Conservation (phyloP, 2,329 filamentous ascomycete species). For the Pseudonectria foliicola region DNA sequence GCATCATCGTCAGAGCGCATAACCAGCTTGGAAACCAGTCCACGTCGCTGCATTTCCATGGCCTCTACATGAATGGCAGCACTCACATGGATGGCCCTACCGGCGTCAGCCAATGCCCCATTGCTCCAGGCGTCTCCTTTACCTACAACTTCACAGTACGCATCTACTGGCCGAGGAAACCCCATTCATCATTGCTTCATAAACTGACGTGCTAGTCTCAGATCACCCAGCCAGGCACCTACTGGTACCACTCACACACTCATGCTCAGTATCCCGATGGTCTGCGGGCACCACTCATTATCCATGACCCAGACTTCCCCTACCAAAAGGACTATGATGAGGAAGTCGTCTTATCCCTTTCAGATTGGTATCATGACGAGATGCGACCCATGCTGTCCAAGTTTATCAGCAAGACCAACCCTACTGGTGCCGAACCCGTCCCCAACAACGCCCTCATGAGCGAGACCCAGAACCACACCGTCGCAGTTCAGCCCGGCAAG, state of each 20-base stretch:
- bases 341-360: conserved; percentile 57
- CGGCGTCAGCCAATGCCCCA: conserved; percentile 59
- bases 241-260: conserved; percentile 72
- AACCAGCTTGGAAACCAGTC: conserved; percentile 57
- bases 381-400: conserved; percentile 38
- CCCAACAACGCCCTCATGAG: conserved; percentile 65
- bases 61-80: conserved; percentile 60
- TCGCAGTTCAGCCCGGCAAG: conserved; percentile 57
- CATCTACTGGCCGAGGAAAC: no score
- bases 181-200: no score
- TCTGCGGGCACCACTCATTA: conserved; percentile 54
- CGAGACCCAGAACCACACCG: conserved; percentile 54
- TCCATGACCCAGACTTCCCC: conserved; percentile 56
- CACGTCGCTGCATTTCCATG: conserved; percentile 64
- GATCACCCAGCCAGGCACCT: conserved; percentile 63
- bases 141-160: conserved; percentile 62
- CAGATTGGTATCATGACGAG: conserved; percentile 64
- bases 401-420: conserved; percentile 49
- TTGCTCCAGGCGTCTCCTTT: conserved; percentile 55
- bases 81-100: conserved; percentile 64
- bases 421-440: conserved; percentile 55
- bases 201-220: conserved; percentile 14
- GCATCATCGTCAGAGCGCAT: conserved; percentile 48
- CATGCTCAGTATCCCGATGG: conserved; percentile 65
- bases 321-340: conserved; percentile 52